Percentiles rank a stretch among this genome's conserved stretches.
Evolutionary conservation across 257 asterid species (phyloP).

Genomic region (Anisodus tanguticus): DNA sequence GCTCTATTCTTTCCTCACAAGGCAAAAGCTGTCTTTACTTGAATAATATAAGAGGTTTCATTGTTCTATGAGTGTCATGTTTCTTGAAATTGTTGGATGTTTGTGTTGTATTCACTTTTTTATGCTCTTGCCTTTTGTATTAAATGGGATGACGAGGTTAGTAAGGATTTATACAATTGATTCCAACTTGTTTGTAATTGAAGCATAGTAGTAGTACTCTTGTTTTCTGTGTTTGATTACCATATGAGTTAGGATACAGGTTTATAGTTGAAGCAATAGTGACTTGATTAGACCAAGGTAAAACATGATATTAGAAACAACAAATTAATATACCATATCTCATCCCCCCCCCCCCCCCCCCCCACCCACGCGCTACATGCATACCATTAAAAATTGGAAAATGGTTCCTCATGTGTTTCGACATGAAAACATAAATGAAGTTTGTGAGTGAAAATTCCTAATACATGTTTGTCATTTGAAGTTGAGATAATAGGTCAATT

Average conservation of each 20-base stretch:
- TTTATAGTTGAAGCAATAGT: not conserved
- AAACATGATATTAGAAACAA: too few relatives aligned
- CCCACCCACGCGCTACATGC: too few relatives aligned
- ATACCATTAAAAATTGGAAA: too few relatives aligned
- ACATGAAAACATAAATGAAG: not conserved
- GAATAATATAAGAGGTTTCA: not conserved
- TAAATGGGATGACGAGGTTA: not conserved
- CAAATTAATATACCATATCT: too few relatives aligned
- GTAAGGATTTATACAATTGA: not conserved
- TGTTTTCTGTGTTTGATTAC: too few relatives aligned
- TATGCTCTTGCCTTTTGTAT: not conserved
- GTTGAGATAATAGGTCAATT: not conserved
- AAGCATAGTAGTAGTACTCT: not conserved
- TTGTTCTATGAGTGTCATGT: not conserved
- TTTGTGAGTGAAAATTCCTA: not conserved
- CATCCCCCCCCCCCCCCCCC: too few relatives aligned
- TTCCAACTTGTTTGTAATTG: not conserved
- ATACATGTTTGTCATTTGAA: not conserved
- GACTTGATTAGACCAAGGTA: too few relatives aligned
- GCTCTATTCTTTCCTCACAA: not conserved
- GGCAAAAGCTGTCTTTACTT: slow-evolving; percentile 12
- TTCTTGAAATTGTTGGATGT: not conserved
- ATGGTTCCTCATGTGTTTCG: not conserved
- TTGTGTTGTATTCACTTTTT: not conserved
- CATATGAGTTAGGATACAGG: not conserved